Evolutionary conservation across 352 stramenopile genomes (phyloP), one percentile per base, ranked within the genome.

Genomic region (Pythium aristosporum): DNA sequence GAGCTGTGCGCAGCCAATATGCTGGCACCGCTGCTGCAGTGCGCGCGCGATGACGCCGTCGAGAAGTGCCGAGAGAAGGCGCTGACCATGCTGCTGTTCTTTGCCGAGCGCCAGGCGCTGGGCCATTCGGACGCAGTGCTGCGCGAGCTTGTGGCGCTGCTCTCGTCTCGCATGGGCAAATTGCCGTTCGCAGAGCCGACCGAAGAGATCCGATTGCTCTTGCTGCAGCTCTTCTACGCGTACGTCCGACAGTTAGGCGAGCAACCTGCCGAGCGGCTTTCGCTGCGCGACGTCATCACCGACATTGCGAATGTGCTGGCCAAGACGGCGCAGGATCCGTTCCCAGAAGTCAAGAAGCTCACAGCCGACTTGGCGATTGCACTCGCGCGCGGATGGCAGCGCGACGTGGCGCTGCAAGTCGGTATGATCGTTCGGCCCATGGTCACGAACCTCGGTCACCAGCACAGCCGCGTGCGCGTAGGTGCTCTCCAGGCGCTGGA

Each of bases 271-370:
- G 25, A 60, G 41, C 28, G 49, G 1, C 58, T 73, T 16, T 70
- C 79, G 49, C 51, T 92, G 37, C 65, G 68, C 5, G 77, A 85
- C 20, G 74, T 89, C 10, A 90, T 95, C 42, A 66, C 77, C 5
- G 78, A 88, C 41, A 46, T 93, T 32, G 77, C 77, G 25, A 91
- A 92, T 36, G 79, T 76, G 23, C 51, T 96, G n/a, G 82, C 75
- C 46, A 94, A 92, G 67, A 80, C 77, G 2, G 73, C 79, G 16
- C 58, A 87, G 41, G 87, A 96, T 55, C 76, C 77, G 52, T 96
- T 94, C 50, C 85, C 87, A 13, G 87, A 96, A 41, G 83, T 77
- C 51, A 96, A 94, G 70, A 91, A 92, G 57, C 74, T 86, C 57
- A 80, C 77, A 1, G 73, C 78, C 16, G 85, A 92, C 48, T 86